Conservation (phyloP, 2,329 filamentous ascomycete genomes). For the Sporothrix inflata region DNA sequence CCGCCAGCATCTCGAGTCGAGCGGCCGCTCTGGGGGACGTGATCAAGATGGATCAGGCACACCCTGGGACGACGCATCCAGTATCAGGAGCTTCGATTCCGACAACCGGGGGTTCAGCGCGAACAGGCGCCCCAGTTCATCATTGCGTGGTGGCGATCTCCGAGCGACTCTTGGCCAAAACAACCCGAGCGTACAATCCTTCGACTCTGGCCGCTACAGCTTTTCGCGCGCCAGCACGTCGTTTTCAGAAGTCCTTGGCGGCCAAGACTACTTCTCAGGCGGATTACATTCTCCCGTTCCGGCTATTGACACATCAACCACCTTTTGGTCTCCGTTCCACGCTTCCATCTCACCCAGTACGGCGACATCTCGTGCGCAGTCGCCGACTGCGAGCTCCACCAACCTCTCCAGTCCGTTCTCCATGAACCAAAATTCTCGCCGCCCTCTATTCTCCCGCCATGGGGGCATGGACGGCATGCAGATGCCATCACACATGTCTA, state of each 20-base stretch:
- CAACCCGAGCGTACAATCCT: constrained; percentile 70
- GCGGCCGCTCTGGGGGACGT: constrained; percentile 41
- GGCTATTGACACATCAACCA: constrained; percentile 74
- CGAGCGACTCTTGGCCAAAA: constrained; percentile 58
- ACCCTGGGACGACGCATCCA: constrained; percentile 57
- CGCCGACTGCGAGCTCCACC: constrained; percentile 63
- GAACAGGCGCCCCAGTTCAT: constrained; percentile 51
- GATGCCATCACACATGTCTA: constrained; percentile 47
- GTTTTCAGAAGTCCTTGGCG: constrained; percentile 68
- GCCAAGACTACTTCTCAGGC: constrained; percentile 69
- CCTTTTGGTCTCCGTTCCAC: constrained; percentile 89
- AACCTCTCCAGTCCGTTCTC: constrained; percentile 58
- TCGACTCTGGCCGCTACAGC: constrained; percentile 68
- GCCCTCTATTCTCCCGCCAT: constrained; percentile 47
- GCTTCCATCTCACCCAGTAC: constrained; percentile 65
- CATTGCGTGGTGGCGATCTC: constrained; percentile 54
- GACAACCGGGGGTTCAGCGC: constrained; percentile 49
- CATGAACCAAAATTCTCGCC: constrained; percentile 44
- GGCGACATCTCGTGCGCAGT: constrained; percentile 61
- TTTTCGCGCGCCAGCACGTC: constrained; percentile 59
- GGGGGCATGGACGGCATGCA: constrained; percentile 30
- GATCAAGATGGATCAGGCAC: constrained; percentile 52
- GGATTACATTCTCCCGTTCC: constrained; percentile 68
- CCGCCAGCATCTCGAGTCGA: constrained; percentile 61
- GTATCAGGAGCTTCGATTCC: constrained; percentile 56